phyloP scores from a whole-genome alignment of 805 yeast species.

The Yamadazyma sp. region DNA sequence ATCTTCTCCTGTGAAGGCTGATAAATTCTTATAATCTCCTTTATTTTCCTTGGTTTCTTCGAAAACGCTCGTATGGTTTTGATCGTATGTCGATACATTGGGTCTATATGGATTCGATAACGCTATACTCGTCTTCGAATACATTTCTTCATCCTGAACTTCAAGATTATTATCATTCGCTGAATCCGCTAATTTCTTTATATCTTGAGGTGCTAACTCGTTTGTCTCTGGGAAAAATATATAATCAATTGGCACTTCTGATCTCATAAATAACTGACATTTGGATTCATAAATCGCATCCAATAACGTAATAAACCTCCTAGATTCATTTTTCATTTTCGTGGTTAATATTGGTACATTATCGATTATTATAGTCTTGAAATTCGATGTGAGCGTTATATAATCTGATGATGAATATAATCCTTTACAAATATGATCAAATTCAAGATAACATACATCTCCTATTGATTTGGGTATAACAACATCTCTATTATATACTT shows the following conservation, averaged over 20 bases:
- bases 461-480: slow-evolving; percentile 41
- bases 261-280: slow-evolving; percentile 54
- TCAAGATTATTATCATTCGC: slow-evolving; percentile 32
- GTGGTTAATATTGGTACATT: slow-evolving; percentile 58
- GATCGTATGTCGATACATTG: slow-evolving; percentile 61
- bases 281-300: slow-evolving; percentile 70
- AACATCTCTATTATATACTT: slow-evolving; percentile 56
- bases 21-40: slow-evolving; percentile 31
- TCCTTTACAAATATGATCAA: slow-evolving; percentile 53
- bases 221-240: slow-evolving; percentile 58
- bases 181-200: slow-evolving; percentile 17
- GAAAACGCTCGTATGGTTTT: slow-evolving; percentile 30
- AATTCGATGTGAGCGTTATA: slow-evolving; percentile 61
- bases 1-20: slow-evolving; percentile 72
- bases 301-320: slow-evolving; percentile 60
- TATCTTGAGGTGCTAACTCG: slow-evolving; percentile 12
- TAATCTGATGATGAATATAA: slow-evolving; percentile 66
- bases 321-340: slow-evolving; percentile 62
- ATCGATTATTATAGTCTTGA: slow-evolving; percentile 54
- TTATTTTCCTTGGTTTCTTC: slow-evolving; percentile 7
- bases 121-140: slow-evolving; percentile 58
- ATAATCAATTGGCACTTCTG: slow-evolving; percentile 48
- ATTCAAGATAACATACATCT: slow-evolving; percentile 46
- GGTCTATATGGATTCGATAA: slow-evolving; percentile 66
- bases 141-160: slow-evolving; percentile 69